Conservation (phyloP, 2,329 filamentous ascomycete species). For the Cytospora paraplurivora region DNA sequence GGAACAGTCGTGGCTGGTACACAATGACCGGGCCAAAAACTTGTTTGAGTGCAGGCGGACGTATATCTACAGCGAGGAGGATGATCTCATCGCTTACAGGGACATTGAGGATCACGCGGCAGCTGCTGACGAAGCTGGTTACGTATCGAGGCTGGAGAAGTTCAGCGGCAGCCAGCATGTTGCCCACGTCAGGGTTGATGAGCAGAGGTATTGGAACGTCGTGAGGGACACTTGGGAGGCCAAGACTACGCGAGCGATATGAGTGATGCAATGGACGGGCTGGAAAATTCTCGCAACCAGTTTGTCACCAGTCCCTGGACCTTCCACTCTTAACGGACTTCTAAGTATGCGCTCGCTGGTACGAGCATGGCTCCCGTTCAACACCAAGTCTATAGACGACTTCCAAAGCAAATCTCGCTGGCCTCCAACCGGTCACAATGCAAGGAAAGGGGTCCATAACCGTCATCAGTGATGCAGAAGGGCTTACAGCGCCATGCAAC, state of each 20-base stretch:
- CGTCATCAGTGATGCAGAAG: neutral
- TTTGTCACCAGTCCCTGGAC: no score
- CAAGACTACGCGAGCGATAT: neutral
- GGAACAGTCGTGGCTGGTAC: slow-evolving; percentile 40
- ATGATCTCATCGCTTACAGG: slow-evolving; percentile 48
- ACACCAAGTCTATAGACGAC: neutral
- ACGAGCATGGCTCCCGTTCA: neutral
- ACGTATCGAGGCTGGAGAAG: slow-evolving; percentile 44
- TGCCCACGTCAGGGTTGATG: slow-evolving; percentile 49
- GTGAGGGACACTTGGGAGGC: slow-evolving; percentile 51
- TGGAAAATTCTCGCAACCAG: slow-evolving; percentile 17
- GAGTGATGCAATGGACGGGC: neutral
- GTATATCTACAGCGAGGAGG: slow-evolving; percentile 56
- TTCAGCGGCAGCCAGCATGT: slow-evolving; percentile 55
- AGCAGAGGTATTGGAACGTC: slow-evolving; percentile 52
- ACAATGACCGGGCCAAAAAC: slow-evolving; percentile 41
- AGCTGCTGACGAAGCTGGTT: slow-evolving; percentile 44
- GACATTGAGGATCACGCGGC: slow-evolving; percentile 53
- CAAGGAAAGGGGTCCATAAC: neutral
- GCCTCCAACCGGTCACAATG: neutral
- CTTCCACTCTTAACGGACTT: neutral
- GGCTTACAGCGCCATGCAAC: neutral
- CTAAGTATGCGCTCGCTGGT: no score
- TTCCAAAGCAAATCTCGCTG: neutral
- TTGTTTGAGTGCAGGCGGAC: slow-evolving; percentile 46